These are phyloP conservation scores for Wickerhamiella qilinensis DNA, from an alignment of 805 yeast genomes.

Conservation along the genomic window DNA sequence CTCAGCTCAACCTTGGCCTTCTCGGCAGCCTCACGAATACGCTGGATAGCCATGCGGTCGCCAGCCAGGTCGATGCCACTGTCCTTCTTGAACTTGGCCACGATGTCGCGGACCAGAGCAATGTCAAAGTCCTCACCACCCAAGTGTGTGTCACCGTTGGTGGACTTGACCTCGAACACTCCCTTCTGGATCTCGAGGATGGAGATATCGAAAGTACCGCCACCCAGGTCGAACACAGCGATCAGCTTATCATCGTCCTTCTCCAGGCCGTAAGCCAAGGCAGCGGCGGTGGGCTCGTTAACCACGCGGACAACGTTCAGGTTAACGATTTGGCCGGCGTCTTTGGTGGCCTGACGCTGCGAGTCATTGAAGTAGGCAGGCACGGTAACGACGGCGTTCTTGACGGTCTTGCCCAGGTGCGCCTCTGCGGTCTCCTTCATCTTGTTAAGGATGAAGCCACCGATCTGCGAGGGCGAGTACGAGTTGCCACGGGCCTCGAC, in stretches of 20 bases:
- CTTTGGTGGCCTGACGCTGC: conserved; percentile 88
- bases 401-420: conserved; percentile 70
- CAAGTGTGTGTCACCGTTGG: conserved; percentile 89
- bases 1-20: conserved; percentile 80
- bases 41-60: conserved; percentile 67
- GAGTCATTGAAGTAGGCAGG: conserved; percentile 87
- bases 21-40: conserved; percentile 78
- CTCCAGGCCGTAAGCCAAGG: conserved; percentile 88
- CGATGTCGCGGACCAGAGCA: conserved; percentile 67
- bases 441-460: conserved; percentile 85
- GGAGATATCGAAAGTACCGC: conserved; percentile 97
- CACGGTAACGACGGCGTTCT: conserved; percentile 81
- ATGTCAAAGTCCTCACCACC: conserved; percentile 93
- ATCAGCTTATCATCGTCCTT: conserved; percentile 69
- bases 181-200: conserved; percentile 94
- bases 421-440: conserved; percentile 98
- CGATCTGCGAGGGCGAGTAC: conserved; percentile 92
- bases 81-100: conserved; percentile 63
- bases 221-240: conserved; percentile 96
- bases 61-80: conserved; percentile 45
- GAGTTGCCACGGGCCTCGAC: conserved; percentile 73
- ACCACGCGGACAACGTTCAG: conserved; percentile 79
- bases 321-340: conserved; percentile 95
- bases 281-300: conserved; percentile 88
- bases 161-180: conserved; percentile 93